Evolutionary conservation across 2,329 filamentous ascomycete species (phyloP).

Genomic region (Hypomyces rosellus): DNA sequence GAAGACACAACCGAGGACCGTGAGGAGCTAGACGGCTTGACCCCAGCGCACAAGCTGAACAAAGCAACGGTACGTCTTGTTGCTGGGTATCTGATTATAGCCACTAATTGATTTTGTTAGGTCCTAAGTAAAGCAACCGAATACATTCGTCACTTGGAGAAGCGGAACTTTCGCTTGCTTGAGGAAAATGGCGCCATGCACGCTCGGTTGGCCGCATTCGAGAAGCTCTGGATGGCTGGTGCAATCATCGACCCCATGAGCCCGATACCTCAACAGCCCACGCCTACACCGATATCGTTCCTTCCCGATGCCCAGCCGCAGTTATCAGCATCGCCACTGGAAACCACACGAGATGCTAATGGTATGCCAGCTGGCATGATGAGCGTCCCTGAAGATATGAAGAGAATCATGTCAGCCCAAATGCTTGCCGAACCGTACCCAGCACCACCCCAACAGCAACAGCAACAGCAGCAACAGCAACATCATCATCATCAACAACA

Average conservation of each 20-base stretch:
- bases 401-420: slow-evolving; percentile 53
- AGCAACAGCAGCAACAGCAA: too few species aligned
- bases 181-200: slow-evolving; percentile 80
- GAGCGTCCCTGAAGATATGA: slow-evolving; percentile 60
- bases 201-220: slow-evolving; percentile 65
- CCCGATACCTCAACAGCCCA: slow-evolving; percentile 47
- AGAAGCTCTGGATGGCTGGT: slow-evolving; percentile 72
- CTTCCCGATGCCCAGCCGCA: slow-evolving; percentile 35
- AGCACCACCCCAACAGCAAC: slow-evolving; percentile 41
- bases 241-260: slow-evolving; percentile 60
- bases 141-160: slow-evolving; percentile 90
- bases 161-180: slow-evolving; percentile 72
- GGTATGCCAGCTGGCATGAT: slow-evolving; percentile 53
- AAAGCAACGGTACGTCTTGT: slow-evolving; percentile 69
- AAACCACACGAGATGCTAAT: slow-evolving; percentile 31
- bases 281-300: slow-evolving; percentile 48
- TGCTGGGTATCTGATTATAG: background rate
- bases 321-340: slow-evolving; percentile 37
- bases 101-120: slow-evolving; percentile 26
- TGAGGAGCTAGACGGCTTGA: slow-evolving; percentile 67
- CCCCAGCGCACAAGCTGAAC: slow-evolving; percentile 89
- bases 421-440: slow-evolving; percentile 50
- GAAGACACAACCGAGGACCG: slow-evolving; percentile 67
- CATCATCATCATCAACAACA: too few species aligned
- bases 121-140: slow-evolving; percentile 91